These are phyloP conservation scores for Fistulinella cinereoalba DNA, from an alignment of 1,284 basidiomycete genomes.

Conservation along the genomic window DNA sequence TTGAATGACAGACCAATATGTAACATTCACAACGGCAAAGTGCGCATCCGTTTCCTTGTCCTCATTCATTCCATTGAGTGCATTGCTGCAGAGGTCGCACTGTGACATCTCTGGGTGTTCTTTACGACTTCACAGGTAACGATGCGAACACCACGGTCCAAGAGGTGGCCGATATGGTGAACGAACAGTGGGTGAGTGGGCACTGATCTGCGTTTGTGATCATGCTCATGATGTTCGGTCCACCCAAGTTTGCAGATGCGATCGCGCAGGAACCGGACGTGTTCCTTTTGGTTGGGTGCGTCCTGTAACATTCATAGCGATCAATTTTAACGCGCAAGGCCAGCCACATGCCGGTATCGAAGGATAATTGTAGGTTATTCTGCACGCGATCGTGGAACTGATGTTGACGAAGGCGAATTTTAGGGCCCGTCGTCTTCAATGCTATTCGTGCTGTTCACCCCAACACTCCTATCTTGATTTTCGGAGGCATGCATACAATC, in stretches of 20 bases:
- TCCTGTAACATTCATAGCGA: not conserved
- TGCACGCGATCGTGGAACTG: not conserved
- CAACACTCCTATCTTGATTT: slow-evolving; percentile 72
- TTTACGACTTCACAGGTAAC: slow-evolving; percentile 72
- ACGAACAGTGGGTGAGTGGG: slow-evolving; percentile 61
- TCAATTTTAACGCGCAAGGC: not conserved
- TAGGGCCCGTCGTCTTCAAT: slow-evolving; percentile 69
- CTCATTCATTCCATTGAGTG: not conserved
- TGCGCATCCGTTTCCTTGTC: slow-evolving; percentile 33
- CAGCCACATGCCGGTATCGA: slow-evolving; percentile 68
- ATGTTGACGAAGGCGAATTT: not conserved
- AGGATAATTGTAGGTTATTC: slow-evolving; percentile 53
- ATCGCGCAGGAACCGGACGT: slow-evolving; percentile 80
- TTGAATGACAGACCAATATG: slow-evolving; percentile 49
- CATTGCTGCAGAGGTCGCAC: slow-evolving; percentile 50
- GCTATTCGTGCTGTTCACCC: slow-evolving; percentile 73
- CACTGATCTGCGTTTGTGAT: not conserved
- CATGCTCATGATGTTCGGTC: not conserved
- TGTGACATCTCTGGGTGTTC: slow-evolving; percentile 77
- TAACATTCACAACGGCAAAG: slow-evolving; percentile 76
- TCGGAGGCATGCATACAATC: slow-evolving; percentile 57
- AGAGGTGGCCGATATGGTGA: slow-evolving; percentile 68
- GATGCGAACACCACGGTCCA: slow-evolving; percentile 72
- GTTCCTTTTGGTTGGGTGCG: slow-evolving; percentile 70
- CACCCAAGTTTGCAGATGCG: slow-evolving; percentile 68